Conservation (phyloP, 129 eudicot species). For the Chrysanthemum seticuspe region DNA sequence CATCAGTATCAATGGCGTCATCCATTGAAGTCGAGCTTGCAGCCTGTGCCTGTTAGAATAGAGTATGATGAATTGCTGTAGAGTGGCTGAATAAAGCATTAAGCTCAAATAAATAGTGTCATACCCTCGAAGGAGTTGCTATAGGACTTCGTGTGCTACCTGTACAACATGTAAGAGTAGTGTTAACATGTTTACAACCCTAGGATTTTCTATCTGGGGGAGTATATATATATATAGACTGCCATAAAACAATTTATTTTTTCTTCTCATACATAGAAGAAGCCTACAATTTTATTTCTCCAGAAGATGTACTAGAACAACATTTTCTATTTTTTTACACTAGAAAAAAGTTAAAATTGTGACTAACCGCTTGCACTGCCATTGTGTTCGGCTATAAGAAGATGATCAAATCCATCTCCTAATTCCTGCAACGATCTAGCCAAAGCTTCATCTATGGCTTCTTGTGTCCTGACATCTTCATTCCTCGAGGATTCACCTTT, state of each 20-base stretch:
- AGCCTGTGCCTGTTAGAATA: conserved; percentile 36
- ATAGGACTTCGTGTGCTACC: conserved; percentile 38
- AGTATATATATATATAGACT: background rate
- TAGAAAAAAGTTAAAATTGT: background rate
- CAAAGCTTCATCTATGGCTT: conserved; percentile 81
- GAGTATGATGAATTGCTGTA: background rate
- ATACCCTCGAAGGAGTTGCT: conserved; percentile 58
- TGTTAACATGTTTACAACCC: conserved; percentile 9
- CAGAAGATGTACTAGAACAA: background rate
- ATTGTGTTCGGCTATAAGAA: conserved; percentile 39
- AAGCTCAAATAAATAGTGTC: background rate
- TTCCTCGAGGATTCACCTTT: conserved; percentile 52
- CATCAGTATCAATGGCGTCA: conserved; percentile 72
- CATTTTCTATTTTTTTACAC: background rate
- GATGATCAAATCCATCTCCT: conserved; percentile 58
- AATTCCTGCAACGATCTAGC: conserved; percentile 85
- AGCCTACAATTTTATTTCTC: background rate
- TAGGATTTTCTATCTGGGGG: background rate
- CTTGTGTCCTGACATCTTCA: conserved; percentile 45
- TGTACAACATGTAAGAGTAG: conserved; percentile 24
- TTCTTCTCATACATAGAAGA: background rate
- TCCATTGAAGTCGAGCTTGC: conserved; percentile 34
- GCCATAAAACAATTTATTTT: background rate
- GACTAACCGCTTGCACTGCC: conserved; percentile 44
- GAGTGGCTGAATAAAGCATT: background rate